Evolutionary conservation across 23 red algal species (phyloP), one percentile per base, ranked within the genome.

Genomic region (Gracilaria gracilis): DNA sequence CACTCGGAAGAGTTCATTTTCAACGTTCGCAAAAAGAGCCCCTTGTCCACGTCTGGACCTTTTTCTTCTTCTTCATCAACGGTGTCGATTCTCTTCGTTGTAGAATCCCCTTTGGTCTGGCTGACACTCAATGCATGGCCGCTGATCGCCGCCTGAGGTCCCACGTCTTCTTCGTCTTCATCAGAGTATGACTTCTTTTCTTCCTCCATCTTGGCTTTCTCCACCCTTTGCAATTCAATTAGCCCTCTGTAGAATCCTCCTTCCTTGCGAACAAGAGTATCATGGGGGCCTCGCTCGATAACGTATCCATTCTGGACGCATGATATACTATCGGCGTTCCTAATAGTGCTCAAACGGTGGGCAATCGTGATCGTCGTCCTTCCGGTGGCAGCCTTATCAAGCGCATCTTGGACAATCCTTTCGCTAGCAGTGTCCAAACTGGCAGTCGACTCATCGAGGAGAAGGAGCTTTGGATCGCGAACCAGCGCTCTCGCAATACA

Each of bases 401-500:
- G 49, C 8, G 93, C 97, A 65, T 81, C 76, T 80, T 99, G 94
- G n/a, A 99, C 97, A 58, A 95, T 57, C 15, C 89, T 65, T 83
- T 99, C 97, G 50, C 75, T 86, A 8, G 83, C 86, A 0, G 97
- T 84, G 77, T 96, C 97, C 55, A 96, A 85, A 36, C 86, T 91
- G 0, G 88, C 87, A 4, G 94, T 99, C 14, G 89, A 80, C 64
- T 96, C 97, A 75, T 99, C 97, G n/a, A 99, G 82, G 50, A 95
- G 71, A 29, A 99, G 55, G 47, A 96, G 15, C 65, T 81, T 95
- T 0, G 97, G 97, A 59, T 95, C 76, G 29, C 94, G 81, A 34
- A 99, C 88, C 35, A 99, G 67, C 37, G 97, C 94, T 51, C 97
- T 65, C 55, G 97, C 97, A 19, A 96, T 99, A 54, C 94, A 95